Evolutionary conservation across 169 alveolate species (phyloP).

Genomic region (Plasmodium vinckei): DNA sequence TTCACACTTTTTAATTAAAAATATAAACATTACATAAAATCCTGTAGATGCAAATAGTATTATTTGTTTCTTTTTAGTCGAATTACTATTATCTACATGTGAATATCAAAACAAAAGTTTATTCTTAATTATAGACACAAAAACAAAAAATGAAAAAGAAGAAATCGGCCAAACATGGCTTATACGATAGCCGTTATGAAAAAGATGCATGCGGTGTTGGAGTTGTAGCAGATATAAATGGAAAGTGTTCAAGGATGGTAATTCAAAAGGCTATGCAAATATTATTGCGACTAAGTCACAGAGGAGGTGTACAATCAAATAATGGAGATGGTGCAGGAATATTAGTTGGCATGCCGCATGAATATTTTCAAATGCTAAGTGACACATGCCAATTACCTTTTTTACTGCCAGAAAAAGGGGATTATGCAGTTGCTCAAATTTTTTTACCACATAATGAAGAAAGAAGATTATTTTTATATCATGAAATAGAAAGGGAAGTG

Average conservation of each 20-base stretch:
- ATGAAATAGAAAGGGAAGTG: slow-evolving; percentile 45
- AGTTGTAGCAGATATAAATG: slow-evolving; percentile 79
- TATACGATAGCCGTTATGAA: slow-evolving; percentile 80
- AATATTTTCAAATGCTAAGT: slow-evolving; percentile 74
- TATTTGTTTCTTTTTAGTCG: too few relatives aligned
- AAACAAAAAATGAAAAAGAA: slow-evolving; percentile 25
- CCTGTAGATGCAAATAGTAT: too few relatives aligned
- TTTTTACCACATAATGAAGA: slow-evolving; percentile 78
- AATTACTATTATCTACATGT: too few relatives aligned
- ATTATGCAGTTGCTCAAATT: slow-evolving; percentile 79
- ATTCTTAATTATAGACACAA: background rate
- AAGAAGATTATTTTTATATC: slow-evolving; percentile 59
- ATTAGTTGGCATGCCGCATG: slow-evolving; percentile 72
- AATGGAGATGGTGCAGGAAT: slow-evolving; percentile 82
- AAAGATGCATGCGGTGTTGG: slow-evolving; percentile 87
- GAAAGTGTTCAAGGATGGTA: slow-evolving; percentile 76
- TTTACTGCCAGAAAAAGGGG: slow-evolving; percentile 77
- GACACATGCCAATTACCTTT: slow-evolving; percentile 77
- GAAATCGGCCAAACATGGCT: slow-evolving; percentile 50
- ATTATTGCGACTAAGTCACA: slow-evolving; percentile 78
- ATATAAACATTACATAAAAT: too few relatives aligned
- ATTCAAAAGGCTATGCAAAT: slow-evolving; percentile 81
- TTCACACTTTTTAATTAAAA: too few relatives aligned
- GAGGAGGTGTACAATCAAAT: slow-evolving; percentile 84
- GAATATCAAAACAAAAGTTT: too few relatives aligned